These are phyloP conservation scores for Emergomyces africanus DNA, from an alignment of 2,329 filamentous ascomycete species.

Conservation along the genomic window DNA sequence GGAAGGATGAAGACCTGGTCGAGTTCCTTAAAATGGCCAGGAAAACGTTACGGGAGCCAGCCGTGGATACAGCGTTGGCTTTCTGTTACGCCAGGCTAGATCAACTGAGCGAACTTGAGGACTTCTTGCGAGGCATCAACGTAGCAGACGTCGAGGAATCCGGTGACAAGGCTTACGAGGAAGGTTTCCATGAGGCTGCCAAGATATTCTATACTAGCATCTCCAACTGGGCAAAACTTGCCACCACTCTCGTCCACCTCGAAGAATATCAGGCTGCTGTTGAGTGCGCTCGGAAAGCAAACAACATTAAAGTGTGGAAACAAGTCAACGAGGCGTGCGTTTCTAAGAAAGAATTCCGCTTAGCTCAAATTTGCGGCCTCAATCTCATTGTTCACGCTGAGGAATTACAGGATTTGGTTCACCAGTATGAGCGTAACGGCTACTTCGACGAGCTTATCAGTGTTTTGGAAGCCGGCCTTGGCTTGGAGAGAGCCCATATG, in stretches of 20 bases:
- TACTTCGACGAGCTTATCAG: slow-evolving; percentile 98
- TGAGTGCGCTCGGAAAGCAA: slow-evolving; percentile 94
- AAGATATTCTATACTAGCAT: slow-evolving; percentile 99
- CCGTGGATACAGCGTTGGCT: slow-evolving; percentile 85
- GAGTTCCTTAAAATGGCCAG: slow-evolving; percentile 95
- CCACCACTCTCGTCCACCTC: slow-evolving; percentile 93
- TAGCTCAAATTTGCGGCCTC: slow-evolving; percentile 96
- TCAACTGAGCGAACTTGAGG: slow-evolving; percentile 84
- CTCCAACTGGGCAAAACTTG: slow-evolving; percentile 98
- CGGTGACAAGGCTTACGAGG: slow-evolving; percentile 93
- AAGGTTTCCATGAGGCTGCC: slow-evolving; percentile 86
- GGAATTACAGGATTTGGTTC: slow-evolving; percentile 81
- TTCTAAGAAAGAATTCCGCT: slow-evolving; percentile 94
- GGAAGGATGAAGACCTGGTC: slow-evolving; percentile 95
- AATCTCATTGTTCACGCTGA: slow-evolving; percentile 97
- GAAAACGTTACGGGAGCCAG: slow-evolving; percentile 87
- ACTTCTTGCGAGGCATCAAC: slow-evolving; percentile 86
- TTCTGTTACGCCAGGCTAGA: slow-evolving; percentile 90
- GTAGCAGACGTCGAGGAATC: slow-evolving; percentile 94
- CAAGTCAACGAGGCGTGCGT: slow-evolving; percentile 96
- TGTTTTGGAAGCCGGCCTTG: slow-evolving; percentile 86
- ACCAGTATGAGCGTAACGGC: slow-evolving; percentile 91
- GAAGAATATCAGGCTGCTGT: slow-evolving; percentile 96
- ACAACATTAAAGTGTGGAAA: slow-evolving; percentile 99
- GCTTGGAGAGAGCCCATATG: slow-evolving; percentile 86